Evolutionary conservation across 2,329 filamentous ascomycete species (phyloP).

Genomic region (Hirsutella minnesotensis): DNA sequence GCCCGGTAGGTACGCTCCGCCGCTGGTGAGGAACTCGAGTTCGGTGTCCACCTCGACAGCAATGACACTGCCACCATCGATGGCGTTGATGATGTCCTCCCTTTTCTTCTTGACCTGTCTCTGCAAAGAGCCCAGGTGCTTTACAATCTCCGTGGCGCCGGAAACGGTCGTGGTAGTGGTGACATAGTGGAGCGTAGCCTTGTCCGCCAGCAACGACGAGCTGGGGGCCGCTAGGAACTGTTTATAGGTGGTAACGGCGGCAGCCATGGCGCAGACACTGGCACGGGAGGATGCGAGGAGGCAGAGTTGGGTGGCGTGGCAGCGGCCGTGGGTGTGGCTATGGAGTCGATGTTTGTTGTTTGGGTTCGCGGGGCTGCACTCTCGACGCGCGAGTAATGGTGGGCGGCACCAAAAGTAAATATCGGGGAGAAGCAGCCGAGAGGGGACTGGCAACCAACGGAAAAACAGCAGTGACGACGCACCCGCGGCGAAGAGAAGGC

Average conservation of each 20-base stretch:
- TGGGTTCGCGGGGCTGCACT: not conserved
- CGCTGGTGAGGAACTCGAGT: conserved; percentile 69
- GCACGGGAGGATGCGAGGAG: not conserved
- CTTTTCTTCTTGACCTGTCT: conserved; percentile 74
- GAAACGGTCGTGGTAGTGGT: conserved; percentile 69
- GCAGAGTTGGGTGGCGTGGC: not conserved
- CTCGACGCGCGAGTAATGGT: not conserved
- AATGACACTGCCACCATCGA: conserved; percentile 60
- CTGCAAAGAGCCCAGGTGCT: conserved; percentile 61
- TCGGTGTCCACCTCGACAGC: conserved; percentile 78
- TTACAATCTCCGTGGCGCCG: conserved; percentile 64
- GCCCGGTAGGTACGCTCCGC: conserved; percentile 76
- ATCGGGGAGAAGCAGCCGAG: too few relatives aligned
- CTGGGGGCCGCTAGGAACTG: conserved; percentile 59
- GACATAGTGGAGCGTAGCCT: conserved; percentile 74
- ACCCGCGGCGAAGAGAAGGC: too few relatives aligned
- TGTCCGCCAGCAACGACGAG: conserved; percentile 48
- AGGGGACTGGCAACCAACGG: too few relatives aligned
- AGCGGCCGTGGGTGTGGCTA: not conserved
- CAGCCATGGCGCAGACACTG: conserved; percentile 22
- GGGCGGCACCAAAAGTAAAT: not conserved
- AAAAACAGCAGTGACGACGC: too few relatives aligned
- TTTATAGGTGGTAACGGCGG: conserved; percentile 44
- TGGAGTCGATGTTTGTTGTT: not conserved
- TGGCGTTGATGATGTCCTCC: conserved; percentile 59